These are phyloP conservation scores for Asterophora parasitica DNA, from an alignment of 768 basidiomycete species.

Conservation along the genomic window DNA sequence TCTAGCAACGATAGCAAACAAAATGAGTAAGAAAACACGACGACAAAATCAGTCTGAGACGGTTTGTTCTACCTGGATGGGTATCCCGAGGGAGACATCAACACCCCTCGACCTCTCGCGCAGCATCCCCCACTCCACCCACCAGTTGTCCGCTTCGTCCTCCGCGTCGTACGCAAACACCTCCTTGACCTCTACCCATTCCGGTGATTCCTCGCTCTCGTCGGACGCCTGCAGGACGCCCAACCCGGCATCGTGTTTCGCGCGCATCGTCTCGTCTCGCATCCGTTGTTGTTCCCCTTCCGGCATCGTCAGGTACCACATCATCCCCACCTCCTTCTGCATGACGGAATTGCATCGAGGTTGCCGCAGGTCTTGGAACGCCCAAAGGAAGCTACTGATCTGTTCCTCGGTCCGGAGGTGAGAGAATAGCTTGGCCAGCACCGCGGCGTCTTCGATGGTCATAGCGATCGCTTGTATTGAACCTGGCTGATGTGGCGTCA, in stretches of 20 bases:
- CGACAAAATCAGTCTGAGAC: slow-evolving; percentile 2
- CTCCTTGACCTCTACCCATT: slow-evolving; percentile 45
- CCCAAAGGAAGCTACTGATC: slow-evolving; percentile 44
- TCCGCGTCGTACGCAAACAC: slow-evolving; percentile 52
- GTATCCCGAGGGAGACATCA: slow-evolving; percentile 9
- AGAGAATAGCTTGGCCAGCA: slow-evolving; percentile 55
- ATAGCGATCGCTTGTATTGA: slow-evolving; percentile 45
- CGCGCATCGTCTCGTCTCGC: slow-evolving; percentile 36
- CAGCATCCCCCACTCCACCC: slow-evolving; percentile 48
- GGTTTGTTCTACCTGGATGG: slow-evolving; percentile 6
- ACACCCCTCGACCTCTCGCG: slow-evolving; percentile 30
- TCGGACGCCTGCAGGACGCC: slow-evolving; percentile 11
- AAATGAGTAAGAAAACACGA: neutral
- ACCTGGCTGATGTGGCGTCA: slow-evolving; percentile 34
- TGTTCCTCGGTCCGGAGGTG: slow-evolving; percentile 44
- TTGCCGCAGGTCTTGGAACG: slow-evolving; percentile 53
- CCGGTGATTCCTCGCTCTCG: slow-evolving; percentile 14
- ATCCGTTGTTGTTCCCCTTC: slow-evolving; percentile 34
- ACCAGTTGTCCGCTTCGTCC: slow-evolving; percentile 60
- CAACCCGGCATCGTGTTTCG: slow-evolving; percentile 23
- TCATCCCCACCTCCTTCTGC: slow-evolving; percentile 37
- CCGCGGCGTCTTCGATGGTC: slow-evolving; percentile 55
- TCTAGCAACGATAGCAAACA: neutral
- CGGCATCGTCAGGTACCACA: slow-evolving; percentile 41
- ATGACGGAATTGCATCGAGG: slow-evolving; percentile 39